Evolutionary conservation across 345 rosid species (phyloP), one percentile per base, ranked within the genome.

Genomic region (Hevea brasiliensis): DNA sequence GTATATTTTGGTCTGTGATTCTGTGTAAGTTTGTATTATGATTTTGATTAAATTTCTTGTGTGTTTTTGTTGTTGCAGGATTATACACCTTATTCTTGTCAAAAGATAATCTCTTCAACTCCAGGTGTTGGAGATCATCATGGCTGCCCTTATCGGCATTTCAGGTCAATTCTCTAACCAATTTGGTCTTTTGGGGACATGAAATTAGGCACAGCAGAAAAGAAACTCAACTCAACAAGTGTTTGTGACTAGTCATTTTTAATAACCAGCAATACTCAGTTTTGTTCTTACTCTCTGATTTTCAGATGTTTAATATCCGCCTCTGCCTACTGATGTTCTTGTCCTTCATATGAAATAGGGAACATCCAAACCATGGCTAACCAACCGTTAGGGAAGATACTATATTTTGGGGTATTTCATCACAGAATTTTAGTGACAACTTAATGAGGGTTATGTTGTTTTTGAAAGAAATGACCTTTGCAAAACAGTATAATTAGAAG

Each of bases 121-220:
- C 98, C 98, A 79, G 88, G 93, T 15, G 86, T 79, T 48, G 98
- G 99, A 26, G 97, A 92, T 79, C 92, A 95, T 79, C 97, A 91
- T 68, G 97, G 99, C 66, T 95, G 98, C 69, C 99, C 99, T 45
- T 95, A 86, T 77, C 87, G 97, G 72, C 96, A 92, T 85, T 92
- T 95, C 83, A 92, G 99, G 98, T 92, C 56, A 79, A 64, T 73
- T 71, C 58, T 27, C 17, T 70, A 61, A 27, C 57, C 61, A 53
- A 17, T 57, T n/a, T 23, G n/a, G 58, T 37, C 32, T 50, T 74
- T 37, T 26, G 40, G 17, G 62, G 65, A 47, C 18, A 57, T 50
- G 53, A 44, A 41, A 24, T 45, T 53, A 47, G 59, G 23, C 45
- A 62, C 15, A 68, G 44, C 37, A 26, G 62, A 60, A 48, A 48